phyloP scores from a whole-genome alignment of 164 flowering plant species.

The Macadamia tetraphylla region DNA sequence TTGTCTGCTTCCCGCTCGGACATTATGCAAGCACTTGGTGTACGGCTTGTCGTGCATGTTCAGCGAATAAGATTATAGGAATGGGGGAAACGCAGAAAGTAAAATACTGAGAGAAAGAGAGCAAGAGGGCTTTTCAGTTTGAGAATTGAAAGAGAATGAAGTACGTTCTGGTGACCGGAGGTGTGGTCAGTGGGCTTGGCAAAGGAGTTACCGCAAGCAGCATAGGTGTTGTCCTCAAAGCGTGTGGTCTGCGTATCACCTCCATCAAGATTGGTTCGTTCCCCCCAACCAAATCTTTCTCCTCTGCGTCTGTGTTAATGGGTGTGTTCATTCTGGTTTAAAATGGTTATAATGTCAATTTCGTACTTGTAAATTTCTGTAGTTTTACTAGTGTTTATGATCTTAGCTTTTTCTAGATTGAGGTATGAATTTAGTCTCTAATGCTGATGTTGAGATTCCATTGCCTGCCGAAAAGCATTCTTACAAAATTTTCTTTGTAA shows the following conservation, averaged over 20 bases:
- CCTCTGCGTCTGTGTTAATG: too few relatives aligned
- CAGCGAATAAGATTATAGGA: too few relatives aligned
- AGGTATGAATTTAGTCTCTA: too few relatives aligned
- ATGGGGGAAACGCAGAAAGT: too few relatives aligned
- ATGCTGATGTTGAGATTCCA: too few relatives aligned
- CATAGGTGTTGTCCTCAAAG: conserved; percentile 84
- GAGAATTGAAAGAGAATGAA: conserved; percentile 42
- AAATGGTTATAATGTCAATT: too few relatives aligned
- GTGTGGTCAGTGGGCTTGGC: conserved; percentile 97
- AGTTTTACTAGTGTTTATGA: too few relatives aligned
- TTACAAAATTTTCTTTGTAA: too few relatives aligned
- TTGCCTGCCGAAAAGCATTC: too few relatives aligned
- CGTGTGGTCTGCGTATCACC: conserved; percentile 93
- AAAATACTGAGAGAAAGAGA: background rate
- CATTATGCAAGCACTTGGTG: conserved; percentile 26
- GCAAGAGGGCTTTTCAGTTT: conserved; percentile 8
- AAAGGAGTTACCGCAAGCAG: conserved; percentile 98
- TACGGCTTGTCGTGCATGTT: background rate
- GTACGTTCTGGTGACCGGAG: conserved; percentile 91
- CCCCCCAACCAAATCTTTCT: background rate
- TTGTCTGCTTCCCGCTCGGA: conserved; percentile 26
- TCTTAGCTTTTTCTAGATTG: background rate
- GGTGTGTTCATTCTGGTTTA: too few relatives aligned
- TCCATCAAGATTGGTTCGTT: conserved; percentile 85
- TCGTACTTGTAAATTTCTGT: too few relatives aligned